A percentile compares a stretch with the other conserved stretches of the same genome.
phyloP scores from a whole-genome alignment of 768 basidiomycete genomes.

The Tylopilus cervinicoccineus region DNA sequence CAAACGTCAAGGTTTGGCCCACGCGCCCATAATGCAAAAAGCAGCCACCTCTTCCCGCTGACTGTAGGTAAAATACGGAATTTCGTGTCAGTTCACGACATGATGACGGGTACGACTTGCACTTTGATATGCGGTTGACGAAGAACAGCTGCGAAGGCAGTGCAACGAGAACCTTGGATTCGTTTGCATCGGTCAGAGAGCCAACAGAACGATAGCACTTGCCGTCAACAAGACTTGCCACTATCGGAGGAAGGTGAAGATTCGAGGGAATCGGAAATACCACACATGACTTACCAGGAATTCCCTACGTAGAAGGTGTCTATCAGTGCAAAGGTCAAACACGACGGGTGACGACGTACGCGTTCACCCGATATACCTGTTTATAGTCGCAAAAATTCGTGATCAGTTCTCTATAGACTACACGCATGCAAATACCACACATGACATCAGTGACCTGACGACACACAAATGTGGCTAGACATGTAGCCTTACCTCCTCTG shows the following conservation, averaged over 20 bases:
- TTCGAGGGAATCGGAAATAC: background rate
- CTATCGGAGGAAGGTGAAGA: slow-evolving; percentile 3
- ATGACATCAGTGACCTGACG: slow-evolving; percentile 1
- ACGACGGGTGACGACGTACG: slow-evolving; percentile 2
- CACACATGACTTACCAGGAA: slow-evolving; percentile 11
- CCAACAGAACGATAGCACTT: background rate
- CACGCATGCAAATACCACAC: background rate
- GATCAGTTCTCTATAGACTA: slow-evolving; percentile 15
- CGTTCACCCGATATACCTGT: slow-evolving; percentile 4
- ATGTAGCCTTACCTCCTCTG: slow-evolving; percentile 13
- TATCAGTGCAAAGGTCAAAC: background rate
- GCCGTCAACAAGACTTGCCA: slow-evolving; percentile 22
- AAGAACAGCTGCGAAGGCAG: slow-evolving; percentile 19
- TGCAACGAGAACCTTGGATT: slow-evolving; percentile 9
- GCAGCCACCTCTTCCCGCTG: slow-evolving; percentile 10
- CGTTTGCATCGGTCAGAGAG: background rate
- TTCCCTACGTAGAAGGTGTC: slow-evolving; percentile 9
- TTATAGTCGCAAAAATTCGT: slow-evolving; percentile 13
- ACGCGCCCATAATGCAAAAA: slow-evolving; percentile 15
- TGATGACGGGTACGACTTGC: slow-evolving; percentile 6
- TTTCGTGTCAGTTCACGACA: background rate
- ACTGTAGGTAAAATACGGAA: slow-evolving; percentile 9
- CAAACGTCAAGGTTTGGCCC: background rate
- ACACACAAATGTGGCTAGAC: background rate
- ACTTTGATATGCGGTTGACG: slow-evolving; percentile 16